Percentiles rank a stretch among this genome's conserved stretches.
Evolutionary conservation across 2,329 filamentous ascomycete genomes (phyloP).

Genomic region (Trichoderma sp.): DNA sequence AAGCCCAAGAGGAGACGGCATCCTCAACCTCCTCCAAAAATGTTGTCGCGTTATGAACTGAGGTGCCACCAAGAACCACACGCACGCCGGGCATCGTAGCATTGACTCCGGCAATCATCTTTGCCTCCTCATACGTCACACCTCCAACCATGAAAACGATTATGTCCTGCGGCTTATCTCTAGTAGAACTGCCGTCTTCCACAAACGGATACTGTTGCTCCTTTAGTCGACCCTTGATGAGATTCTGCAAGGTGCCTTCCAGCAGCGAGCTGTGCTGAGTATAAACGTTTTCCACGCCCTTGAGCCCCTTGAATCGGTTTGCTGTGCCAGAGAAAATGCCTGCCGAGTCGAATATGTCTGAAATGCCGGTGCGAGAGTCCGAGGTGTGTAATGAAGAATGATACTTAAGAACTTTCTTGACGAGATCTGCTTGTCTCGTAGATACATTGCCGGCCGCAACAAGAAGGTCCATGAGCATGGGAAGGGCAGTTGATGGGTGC

Average conservation of each 20-base stretch:
- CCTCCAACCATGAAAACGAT: conserved; percentile 93
- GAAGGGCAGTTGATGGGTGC: conserved; percentile 76
- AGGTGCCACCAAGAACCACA: conserved; percentile 85
- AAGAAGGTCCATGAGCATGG: conserved; percentile 83
- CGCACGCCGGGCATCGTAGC: conserved; percentile 84
- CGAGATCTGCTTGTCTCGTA: conserved; percentile 70
- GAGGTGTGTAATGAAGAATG: conserved; percentile 82
- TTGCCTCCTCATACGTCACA: conserved; percentile 93
- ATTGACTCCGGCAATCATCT: conserved; percentile 93
- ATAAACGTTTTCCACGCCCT: conserved; percentile 98
- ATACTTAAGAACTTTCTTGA: conserved; percentile 80
- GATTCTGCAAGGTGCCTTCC: conserved; percentile 82
- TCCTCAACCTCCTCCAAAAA: conserved; percentile 93
- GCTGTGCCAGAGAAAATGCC: conserved; percentile 89
- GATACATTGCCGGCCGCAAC: conserved; percentile 79
- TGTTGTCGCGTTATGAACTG: conserved; percentile 79
- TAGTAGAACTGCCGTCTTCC: conserved; percentile 79
- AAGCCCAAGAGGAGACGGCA: conserved; percentile 82
- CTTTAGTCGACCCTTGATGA: conserved; percentile 86
- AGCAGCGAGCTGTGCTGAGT: conserved; percentile 92
- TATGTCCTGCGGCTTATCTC: conserved; percentile 95
- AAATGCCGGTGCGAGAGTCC: conserved; percentile 72
- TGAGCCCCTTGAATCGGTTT: conserved; percentile 87
- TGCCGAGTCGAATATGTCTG: conserved; percentile 86
- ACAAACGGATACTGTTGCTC: conserved; percentile 92